phyloP scores from a whole-genome alignment of 2,329 filamentous ascomycete genomes.

The Nothomitra cinnamomea region DNA sequence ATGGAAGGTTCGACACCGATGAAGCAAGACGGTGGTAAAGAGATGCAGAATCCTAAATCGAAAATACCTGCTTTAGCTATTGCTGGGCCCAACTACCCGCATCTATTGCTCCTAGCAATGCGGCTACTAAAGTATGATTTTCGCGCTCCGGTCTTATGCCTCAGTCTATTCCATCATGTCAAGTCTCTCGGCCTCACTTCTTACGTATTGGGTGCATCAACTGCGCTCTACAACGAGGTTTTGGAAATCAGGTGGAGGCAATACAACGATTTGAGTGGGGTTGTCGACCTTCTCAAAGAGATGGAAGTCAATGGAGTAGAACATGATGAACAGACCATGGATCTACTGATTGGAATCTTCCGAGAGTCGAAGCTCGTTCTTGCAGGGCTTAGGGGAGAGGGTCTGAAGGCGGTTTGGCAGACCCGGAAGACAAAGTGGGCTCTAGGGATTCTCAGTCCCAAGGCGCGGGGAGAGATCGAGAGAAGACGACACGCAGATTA shows the following conservation, averaged over 20 bases:
- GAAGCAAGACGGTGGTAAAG: not conserved
- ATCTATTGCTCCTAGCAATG: slow-evolving; percentile 40
- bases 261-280: slow-evolving; percentile 37
- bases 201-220: slow-evolving; percentile 54
- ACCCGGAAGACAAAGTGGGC: not conserved
- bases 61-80: slow-evolving; percentile 1
- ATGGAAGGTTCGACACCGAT: slow-evolving; percentile 1
- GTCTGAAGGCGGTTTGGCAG: not conserved
- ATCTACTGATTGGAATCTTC: slow-evolving; percentile 21
- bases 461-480: no score
- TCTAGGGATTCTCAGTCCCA: not conserved
- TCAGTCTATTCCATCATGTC: slow-evolving; percentile 47
- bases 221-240: slow-evolving; percentile 51
- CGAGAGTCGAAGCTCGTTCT: not conserved
- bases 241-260: slow-evolving; percentile 44
- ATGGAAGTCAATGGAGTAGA: slow-evolving; percentile 47
- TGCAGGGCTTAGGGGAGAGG: not conserved
- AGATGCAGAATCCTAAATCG: not conserved
- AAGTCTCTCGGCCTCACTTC: slow-evolving; percentile 51
- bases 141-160: slow-evolving; percentile 38
- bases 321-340: slow-evolving; percentile 32
- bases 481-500: no score
- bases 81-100: slow-evolving; percentile 43
- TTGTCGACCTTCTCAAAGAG: slow-evolving; percentile 42
- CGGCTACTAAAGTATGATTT: slow-evolving; percentile 41